A percentile compares a stretch with the other conserved stretches of the same genome.
phyloP scores from a whole-genome alignment of 73 alveolate species.

The Uronychia binucleata region DNA sequence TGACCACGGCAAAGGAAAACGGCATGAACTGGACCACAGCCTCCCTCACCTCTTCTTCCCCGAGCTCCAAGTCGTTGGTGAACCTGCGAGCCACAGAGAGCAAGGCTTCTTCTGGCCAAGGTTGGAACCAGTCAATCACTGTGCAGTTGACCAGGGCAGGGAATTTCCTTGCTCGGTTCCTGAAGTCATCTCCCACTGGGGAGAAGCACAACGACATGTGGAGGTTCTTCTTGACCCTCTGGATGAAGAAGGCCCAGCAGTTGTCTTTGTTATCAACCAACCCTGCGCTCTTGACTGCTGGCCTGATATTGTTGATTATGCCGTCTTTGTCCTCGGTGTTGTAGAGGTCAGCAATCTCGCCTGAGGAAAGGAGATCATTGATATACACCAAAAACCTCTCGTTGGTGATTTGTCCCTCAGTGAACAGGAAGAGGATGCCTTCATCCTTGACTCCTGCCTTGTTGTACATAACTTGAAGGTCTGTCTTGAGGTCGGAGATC shows the following conservation, averaged over 20 bases:
- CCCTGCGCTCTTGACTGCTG: slow-evolving; percentile 97
- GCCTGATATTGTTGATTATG: slow-evolving; percentile 86
- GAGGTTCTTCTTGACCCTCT: slow-evolving; percentile 97
- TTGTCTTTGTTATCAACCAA: slow-evolving; percentile 95
- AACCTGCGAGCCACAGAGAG: slow-evolving; percentile 92
- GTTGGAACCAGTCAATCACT: slow-evolving; percentile 99
- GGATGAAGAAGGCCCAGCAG: slow-evolving; percentile 98
- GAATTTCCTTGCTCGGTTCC: slow-evolving; percentile 99
- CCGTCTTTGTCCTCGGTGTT: slow-evolving; percentile 99
- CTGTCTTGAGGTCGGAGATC: slow-evolving; percentile 97
- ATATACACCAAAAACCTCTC: slow-evolving; percentile 98
- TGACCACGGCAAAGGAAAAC: slow-evolving; percentile 96
- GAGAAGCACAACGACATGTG: slow-evolving; percentile 99
- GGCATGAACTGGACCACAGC: slow-evolving; percentile 99
- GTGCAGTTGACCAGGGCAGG: slow-evolving; percentile 99
- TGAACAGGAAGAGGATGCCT: slow-evolving; percentile 99
- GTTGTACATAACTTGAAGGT: slow-evolving; percentile 96
- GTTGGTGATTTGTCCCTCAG: slow-evolving; percentile 99
- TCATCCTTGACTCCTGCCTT: slow-evolving; percentile 97
- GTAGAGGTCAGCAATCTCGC: slow-evolving; percentile 99
- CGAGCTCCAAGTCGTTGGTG: slow-evolving; percentile 89
- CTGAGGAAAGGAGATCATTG: slow-evolving; percentile 99
- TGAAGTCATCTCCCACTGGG: slow-evolving; percentile 99
- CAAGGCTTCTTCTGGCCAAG: slow-evolving; percentile 99
- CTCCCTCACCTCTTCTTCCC: slow-evolving; percentile 90